Evolutionary conservation across 2,329 filamentous ascomycete species (phyloP), one percentile per base, ranked within the genome.

Genomic region (Hypoxylon sp.): DNA sequence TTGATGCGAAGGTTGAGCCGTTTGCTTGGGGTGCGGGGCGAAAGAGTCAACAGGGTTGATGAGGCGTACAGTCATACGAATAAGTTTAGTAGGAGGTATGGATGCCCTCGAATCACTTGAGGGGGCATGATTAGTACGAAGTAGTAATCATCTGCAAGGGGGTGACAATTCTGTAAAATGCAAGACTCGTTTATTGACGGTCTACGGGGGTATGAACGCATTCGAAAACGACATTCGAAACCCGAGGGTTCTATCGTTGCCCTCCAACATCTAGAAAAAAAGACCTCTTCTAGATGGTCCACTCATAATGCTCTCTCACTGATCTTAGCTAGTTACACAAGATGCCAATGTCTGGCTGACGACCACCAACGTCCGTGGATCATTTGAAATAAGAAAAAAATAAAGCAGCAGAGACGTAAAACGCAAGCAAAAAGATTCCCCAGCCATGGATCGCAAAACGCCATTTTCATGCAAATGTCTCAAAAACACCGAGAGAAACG

Each of bases 401-500:
- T 57, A 61, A 51, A 57, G 54, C 40, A 12, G n/a, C n/a, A n/a
- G n/a, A n/a, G n/a, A n/a, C n/a, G n/a, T n/a, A 54, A 55, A 59
- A 49, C 48, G 47, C 52, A 51, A 48, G 53, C 40, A 63, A 55
- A 55, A 55, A 49, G 35, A 54, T 56, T 52, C 49, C 56, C 50
- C 57, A 42, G 55, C 57, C 61, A 58, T 53, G 42, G 49, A 55
- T 61, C 56, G 55, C 45, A 35, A 65, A n/a, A 66, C 64, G 64
- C 64, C 64, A 57, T 53, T 61, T 29, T 52, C 47, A 66, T 66
- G 64, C 64, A 66, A 54, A 52, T 49, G 43, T 61, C 45, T 55
- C 47, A 26, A 30, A 34, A 57, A 41, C 52, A 55, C 57, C 44
- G 52, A 61, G 56, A 60, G 47, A 38, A 23, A 57, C 53, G 40